Conservation (phyloP, 2,329 filamentous ascomycete species). For the Fusarium goolgardi region DNA sequence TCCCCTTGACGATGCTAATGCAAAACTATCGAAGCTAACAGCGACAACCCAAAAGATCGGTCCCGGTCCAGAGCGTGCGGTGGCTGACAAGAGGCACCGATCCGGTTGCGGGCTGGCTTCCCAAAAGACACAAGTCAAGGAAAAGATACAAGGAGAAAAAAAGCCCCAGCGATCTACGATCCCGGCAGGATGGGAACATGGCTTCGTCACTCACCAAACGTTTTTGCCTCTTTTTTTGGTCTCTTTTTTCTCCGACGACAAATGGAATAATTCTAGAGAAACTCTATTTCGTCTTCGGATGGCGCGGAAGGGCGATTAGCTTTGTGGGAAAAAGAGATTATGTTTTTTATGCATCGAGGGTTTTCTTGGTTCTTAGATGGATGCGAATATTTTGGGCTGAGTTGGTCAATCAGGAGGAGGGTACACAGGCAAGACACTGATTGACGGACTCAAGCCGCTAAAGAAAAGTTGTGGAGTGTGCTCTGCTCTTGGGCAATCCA, state of each 20-base stretch:
- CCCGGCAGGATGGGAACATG: conserved; percentile 3
- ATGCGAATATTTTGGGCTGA: conserved; percentile 15
- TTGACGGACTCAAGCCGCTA: conserved; percentile 9
- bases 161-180: conserved; percentile 19
- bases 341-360: conserved; percentile 8
- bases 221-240: conserved; percentile 1
- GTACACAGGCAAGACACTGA: background rate
- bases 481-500: background rate
- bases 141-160: background rate
- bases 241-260: background rate
- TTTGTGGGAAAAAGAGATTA: background rate
- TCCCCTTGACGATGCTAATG: conserved; percentile 12
- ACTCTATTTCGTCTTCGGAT: background rate
- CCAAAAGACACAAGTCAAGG: conserved; percentile 20
- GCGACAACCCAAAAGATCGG: conserved; percentile 24
- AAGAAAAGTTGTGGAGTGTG: background rate
- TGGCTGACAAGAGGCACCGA: conserved; percentile 32
- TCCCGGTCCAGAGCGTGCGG: conserved; percentile 38
- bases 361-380: background rate
- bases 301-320: background rate
- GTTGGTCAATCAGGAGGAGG: background rate
- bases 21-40: conserved; percentile 44
- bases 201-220: conserved; percentile 5
- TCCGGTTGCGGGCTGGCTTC: conserved; percentile 16
- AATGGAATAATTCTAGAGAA: background rate